phyloP scores from a whole-genome alignment of 208 protist genomes.

The Leishmania arabica region DNA sequence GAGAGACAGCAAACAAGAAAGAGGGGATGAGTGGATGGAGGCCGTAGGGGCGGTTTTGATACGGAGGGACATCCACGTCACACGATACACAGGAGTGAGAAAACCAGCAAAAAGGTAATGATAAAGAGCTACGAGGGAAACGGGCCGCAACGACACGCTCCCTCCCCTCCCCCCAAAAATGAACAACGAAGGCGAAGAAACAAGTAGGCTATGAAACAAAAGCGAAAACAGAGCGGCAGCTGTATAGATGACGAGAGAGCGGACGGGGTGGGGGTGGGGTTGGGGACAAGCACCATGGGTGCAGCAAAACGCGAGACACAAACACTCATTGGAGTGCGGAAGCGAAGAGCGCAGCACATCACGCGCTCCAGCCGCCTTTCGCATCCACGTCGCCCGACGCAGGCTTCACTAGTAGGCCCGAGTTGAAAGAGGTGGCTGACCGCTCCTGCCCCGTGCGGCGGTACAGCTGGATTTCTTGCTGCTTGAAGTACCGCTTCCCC shows the following conservation, averaged over 20 bases:
- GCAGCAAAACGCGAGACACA: not conserved
- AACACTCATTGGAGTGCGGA: not conserved
- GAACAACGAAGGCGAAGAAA: not conserved
- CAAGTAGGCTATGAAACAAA: not conserved
- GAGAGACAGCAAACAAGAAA: not conserved
- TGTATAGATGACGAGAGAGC: not conserved
- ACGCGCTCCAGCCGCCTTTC: not conserved
- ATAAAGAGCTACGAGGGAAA: not conserved
- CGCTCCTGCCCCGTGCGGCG: constrained; percentile 69
- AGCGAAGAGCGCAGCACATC: not conserved
- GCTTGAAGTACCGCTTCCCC: constrained; percentile 89
- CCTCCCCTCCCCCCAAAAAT: not conserved
- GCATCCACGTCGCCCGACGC: not conserved
- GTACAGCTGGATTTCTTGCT: constrained; percentile 88
- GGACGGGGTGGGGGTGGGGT: not conserved
- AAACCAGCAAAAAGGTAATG: not conserved
- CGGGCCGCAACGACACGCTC: not conserved
- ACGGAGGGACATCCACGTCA: not conserved
- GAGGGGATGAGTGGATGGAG: not conserved
- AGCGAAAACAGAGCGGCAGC: not conserved
- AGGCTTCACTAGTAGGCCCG: not conserved
- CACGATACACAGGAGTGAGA: not conserved
- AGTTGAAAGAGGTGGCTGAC: not conserved
- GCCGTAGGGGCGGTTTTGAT: not conserved
- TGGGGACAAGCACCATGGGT: not conserved